phyloP scores from a whole-genome alignment of 1,284 basidiomycete genomes.

The Austroboletus olivaceoglutinosus region DNA sequence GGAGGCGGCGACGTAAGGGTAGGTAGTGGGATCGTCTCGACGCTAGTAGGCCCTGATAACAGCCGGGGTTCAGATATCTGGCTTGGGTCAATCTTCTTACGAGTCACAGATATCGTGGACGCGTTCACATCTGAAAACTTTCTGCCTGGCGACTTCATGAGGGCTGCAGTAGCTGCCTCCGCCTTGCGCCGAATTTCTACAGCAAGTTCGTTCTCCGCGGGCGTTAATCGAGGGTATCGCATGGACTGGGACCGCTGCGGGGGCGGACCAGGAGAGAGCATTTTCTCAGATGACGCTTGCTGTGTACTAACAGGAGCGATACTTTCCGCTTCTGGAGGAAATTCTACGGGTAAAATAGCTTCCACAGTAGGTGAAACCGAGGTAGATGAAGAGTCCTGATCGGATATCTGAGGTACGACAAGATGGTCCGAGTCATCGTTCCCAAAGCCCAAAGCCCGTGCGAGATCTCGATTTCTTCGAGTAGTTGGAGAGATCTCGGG shows the following conservation, averaged over 20 bases:
- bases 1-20: slow-evolving; percentile 35
- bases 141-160: slow-evolving; percentile 55
- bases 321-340: slow-evolving; percentile 21
- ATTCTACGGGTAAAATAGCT: slow-evolving; percentile 27
- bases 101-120: slow-evolving; percentile 41
- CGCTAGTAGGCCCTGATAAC: slow-evolving; percentile 70
- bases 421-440: slow-evolving; percentile 40
- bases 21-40: slow-evolving; percentile 69
- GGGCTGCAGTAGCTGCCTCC: slow-evolving; percentile 65
- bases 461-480: slow-evolving; percentile 66
- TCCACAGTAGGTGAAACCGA: slow-evolving; percentile 30
- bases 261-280: slow-evolving; percentile 21
- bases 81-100: slow-evolving; percentile 63
- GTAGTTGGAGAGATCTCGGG: slow-evolving; percentile 47
- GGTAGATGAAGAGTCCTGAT: slow-evolving; percentile 21
- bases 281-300: slow-evolving; percentile 2
- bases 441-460: slow-evolving; percentile 62
- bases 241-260: slow-evolving; percentile 34
- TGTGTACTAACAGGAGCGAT: slow-evolving; percentile 5
- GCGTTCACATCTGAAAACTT: slow-evolving; percentile 43
- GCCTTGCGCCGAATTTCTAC: slow-evolving; percentile 67
- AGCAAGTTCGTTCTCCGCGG: slow-evolving; percentile 51
- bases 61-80: slow-evolving; percentile 74
- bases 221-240: slow-evolving; percentile 38
- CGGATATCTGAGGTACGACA: slow-evolving; percentile 18